phyloP scores from a whole-genome alignment of 1,284 basidiomycete species.

The Phlebopus sp. region DNA sequence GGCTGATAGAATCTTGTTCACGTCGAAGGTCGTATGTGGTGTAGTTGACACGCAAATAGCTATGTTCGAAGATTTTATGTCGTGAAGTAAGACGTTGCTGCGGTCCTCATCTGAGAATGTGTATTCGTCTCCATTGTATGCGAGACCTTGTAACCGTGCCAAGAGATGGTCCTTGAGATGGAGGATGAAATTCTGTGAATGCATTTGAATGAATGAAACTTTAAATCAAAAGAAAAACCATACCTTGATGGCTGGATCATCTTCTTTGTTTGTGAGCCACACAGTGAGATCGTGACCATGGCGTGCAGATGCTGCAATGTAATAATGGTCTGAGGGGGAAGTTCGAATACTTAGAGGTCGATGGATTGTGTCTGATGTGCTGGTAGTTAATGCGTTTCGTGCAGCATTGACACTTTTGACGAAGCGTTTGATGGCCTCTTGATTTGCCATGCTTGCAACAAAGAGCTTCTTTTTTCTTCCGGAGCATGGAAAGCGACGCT shows the following conservation, averaged over 20 bases:
- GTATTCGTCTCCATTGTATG: too few species aligned
- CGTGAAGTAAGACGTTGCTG: constrained; percentile 8
- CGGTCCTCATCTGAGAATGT: constrained; percentile 27
- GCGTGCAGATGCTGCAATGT: not conserved
- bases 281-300: not conserved
- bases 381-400: not conserved
- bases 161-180: constrained; percentile 32
- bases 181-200: constrained; percentile 17
- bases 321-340: too few species aligned
- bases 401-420: constrained; percentile 2
- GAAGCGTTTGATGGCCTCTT: constrained; percentile 9
- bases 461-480: constrained; percentile 9
- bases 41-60: constrained; percentile 17
- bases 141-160: constrained; percentile 18
- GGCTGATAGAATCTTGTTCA: constrained; percentile 22
- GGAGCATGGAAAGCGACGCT: not conserved
- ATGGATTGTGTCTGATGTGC: not conserved
- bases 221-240: not conserved
- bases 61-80: constrained; percentile 13
- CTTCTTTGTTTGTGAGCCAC: not conserved
- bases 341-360: not conserved
- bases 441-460: constrained; percentile 1
- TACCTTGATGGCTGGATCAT: not conserved
- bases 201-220: not conserved
- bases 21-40: constrained; percentile 31